Base-by-base conservation (phyloP, 2,329 filamentous ascomycete species). In the Sarocladiaceae sp. region DNA sequence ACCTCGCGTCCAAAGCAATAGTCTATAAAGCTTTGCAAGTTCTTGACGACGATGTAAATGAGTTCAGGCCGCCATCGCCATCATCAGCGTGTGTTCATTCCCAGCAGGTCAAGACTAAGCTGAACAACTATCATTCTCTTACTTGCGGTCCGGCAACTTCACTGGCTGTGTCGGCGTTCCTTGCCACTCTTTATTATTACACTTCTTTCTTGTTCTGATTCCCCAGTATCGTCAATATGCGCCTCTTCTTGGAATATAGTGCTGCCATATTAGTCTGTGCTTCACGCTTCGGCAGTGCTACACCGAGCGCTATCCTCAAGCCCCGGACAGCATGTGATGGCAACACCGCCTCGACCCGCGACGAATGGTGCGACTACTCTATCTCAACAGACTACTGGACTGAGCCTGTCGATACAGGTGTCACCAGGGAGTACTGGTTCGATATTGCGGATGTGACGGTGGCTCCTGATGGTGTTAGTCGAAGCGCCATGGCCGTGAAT, bases 381-480 rank as follows among this genome's bases (percentile, higher is more conserved):
- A 68, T 79, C 42, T 64, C 71, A 36, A 78, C 75, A 2, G 71
- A 80, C 59, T 78, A 72, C 58, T 68, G 64, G 25, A 62, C 62
- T 0, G 61, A 64, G 1, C 62, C 60, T 6, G 71, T 74, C 2
- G 64, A 76, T 48, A 80, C 77, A 1, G 75, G 76, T 2, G 73
- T 76, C 0, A 77, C 71, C 12, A 64, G 72, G 10, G 79, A 82
- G 53, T 77, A 75, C 61, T 75, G 69, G 65, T 61, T 77, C 7
- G 67, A 71, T 11, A 50, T 76, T 15, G 64, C 64, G 1, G 68
- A 76, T 23, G 63, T 64, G 26, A 71, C 65, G 4, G 63, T 67
- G 23, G 58, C 69, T 4, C 74, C 75, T 0, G 78, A 82, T 62
- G 77, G 79, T 3, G 62, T 74, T 13, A 59, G 64, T 4, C 65